phyloP scores from a whole-genome alignment of 2,329 filamentous ascomycete species.

The Macrophomina tecta region DNA sequence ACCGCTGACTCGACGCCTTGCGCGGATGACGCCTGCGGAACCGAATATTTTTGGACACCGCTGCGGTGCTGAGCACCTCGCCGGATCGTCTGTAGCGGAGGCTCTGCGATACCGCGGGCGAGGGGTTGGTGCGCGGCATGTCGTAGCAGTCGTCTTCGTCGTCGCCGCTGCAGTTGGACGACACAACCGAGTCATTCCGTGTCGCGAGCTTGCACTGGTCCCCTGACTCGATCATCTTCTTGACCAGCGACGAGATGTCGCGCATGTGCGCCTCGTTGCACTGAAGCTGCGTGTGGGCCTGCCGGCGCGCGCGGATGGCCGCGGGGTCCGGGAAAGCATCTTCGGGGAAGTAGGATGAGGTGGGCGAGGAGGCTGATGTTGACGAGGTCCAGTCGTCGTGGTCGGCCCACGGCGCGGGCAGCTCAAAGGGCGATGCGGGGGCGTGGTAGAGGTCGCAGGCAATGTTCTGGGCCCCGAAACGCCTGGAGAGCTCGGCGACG shows the following conservation, averaged over 20 bases:
- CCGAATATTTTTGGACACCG: slow-evolving; percentile 40
- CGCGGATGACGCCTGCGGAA: slow-evolving; percentile 39
- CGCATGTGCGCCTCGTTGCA: slow-evolving; percentile 47
- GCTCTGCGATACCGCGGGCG: slow-evolving; percentile 30
- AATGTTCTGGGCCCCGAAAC: slow-evolving; percentile 27
- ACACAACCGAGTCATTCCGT: slow-evolving; percentile 29
- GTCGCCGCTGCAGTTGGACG: slow-evolving; percentile 17
- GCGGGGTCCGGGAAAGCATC: slow-evolving; percentile 30
- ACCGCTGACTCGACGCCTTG: slow-evolving; percentile 20
- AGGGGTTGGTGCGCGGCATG: slow-evolving; percentile 39
- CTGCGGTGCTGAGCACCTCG: slow-evolving; percentile 37
- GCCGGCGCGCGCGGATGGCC: slow-evolving; percentile 47
- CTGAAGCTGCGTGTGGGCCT: slow-evolving; percentile 48
- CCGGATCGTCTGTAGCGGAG: slow-evolving; percentile 37
- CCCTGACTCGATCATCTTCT: slow-evolving; percentile 48
- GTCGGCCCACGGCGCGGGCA: slow-evolving; percentile 15
- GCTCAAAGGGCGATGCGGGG: slow-evolving; percentile 8
- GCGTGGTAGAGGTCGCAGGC: neutral
- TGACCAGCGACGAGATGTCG: slow-evolving; percentile 50
- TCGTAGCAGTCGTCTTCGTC: slow-evolving; percentile 41
- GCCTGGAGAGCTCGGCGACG: slow-evolving; percentile 26
- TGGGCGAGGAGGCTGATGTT: slow-evolving; percentile 16
- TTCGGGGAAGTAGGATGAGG: slow-evolving; percentile 23
- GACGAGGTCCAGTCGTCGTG: slow-evolving; percentile 18
- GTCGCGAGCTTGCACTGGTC: slow-evolving; percentile 46